Conservation (phyloP, 176 grass and related monocot genomes). For the Bromus sterilis region DNA sequence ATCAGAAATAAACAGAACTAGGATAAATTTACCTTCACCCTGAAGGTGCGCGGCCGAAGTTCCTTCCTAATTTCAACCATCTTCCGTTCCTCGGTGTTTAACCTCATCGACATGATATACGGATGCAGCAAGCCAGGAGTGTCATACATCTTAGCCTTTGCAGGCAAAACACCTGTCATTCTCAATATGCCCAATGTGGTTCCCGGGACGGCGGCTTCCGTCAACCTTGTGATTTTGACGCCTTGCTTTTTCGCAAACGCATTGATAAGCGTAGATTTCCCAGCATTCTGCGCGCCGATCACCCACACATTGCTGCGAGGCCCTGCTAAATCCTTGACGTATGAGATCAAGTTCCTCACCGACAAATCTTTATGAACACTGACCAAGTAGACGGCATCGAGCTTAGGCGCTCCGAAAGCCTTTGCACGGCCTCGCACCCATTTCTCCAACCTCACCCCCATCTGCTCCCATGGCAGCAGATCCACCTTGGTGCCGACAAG, state of each 20-base stretch:
- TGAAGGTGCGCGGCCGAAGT: slow-evolving; percentile 52
- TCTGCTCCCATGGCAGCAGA: slow-evolving; percentile 70
- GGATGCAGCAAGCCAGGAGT: slow-evolving; percentile 91
- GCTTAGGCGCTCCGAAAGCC: slow-evolving; percentile 70
- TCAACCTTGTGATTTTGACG: slow-evolving; percentile 68
- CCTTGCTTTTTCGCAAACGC: slow-evolving; percentile 80
- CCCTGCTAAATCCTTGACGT: slow-evolving; percentile 69
- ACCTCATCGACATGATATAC: slow-evolving; percentile 68
- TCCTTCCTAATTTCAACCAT: slow-evolving; percentile 95
- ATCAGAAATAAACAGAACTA: slow-evolving; percentile 1
- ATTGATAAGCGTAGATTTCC: slow-evolving; percentile 93
- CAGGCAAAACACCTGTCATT: slow-evolving; percentile 74
- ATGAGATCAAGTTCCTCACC: slow-evolving; percentile 79
- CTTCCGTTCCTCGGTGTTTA: slow-evolving; percentile 73
- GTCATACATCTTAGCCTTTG: slow-evolving; percentile 96
- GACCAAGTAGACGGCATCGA: slow-evolving; percentile 68
- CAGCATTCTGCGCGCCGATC: slow-evolving; percentile 94
- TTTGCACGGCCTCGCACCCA: slow-evolving; percentile 85
- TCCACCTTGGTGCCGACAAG: slow-evolving; percentile 82
- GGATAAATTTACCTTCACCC: slow-evolving; percentile 63
- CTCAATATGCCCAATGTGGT: slow-evolving; percentile 88
- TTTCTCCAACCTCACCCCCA: slow-evolving; percentile 61
- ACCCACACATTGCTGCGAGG: slow-evolving; percentile 94
- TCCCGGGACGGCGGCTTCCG: slow-evolving; percentile 77
- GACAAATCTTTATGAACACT: slow-evolving; percentile 80